phyloP scores from a whole-genome alignment of 257 asterid genomes.

The Coffea canephora region DNA sequence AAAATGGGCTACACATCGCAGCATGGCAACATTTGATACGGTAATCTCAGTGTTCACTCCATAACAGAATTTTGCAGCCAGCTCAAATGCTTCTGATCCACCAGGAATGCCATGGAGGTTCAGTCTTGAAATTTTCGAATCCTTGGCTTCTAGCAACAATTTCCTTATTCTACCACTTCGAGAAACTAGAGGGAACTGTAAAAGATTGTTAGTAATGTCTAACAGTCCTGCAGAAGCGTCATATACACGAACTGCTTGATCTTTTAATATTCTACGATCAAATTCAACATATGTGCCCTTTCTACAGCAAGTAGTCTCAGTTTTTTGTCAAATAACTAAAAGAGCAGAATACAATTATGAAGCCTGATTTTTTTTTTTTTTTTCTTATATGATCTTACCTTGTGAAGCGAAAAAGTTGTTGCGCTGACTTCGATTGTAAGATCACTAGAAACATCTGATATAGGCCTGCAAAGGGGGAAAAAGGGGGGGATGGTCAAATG shows the following conservation, averaged over 20 bases:
- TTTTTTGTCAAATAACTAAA: neutral
- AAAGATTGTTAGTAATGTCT: neutral
- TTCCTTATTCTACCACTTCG: conserved; percentile 76
- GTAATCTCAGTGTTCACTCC: conserved; percentile 73
- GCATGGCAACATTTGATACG: conserved; percentile 59
- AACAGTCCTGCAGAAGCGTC: neutral
- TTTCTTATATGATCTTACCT: conserved; percentile 43
- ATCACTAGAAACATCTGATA: conserved; percentile 95
- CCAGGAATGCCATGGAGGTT: conserved; percentile 72
- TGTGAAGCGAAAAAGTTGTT: conserved; percentile 79
- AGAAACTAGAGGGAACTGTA: conserved; percentile 87
- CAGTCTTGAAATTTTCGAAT: conserved; percentile 55
- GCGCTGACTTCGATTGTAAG: conserved; percentile 81
- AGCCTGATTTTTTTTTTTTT: neutral
- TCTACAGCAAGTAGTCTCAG: neutral
- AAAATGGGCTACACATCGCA: conserved; percentile 68
- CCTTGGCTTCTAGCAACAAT: conserved; percentile 60
- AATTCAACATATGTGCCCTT: neutral
- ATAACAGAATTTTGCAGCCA: conserved; percentile 87
- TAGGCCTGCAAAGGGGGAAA: conserved; percentile 65
- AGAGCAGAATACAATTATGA: too few species aligned
- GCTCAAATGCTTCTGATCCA: conserved; percentile 85
- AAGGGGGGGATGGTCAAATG: conserved; percentile 2
- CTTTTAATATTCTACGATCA: neutral
- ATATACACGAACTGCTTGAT: neutral